phyloP scores from a whole-genome alignment of 176 grass and related monocot genomes.

The Avena sativa region DNA sequence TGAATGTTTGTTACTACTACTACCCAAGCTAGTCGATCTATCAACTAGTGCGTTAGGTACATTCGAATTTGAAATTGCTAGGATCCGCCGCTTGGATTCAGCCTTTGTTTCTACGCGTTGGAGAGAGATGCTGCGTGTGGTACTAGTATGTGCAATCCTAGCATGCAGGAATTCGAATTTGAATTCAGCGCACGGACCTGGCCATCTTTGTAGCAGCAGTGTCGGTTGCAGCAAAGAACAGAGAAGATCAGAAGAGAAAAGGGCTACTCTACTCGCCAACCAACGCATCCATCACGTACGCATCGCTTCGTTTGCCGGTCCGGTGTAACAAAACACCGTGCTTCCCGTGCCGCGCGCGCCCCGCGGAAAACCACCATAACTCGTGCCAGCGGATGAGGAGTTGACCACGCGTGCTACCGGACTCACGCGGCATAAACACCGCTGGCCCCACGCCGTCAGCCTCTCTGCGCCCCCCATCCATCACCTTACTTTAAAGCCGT shows the following conservation, averaged over 20 bases:
- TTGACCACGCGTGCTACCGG: slow-evolving; percentile 36
- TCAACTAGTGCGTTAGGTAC: too few relatives aligned
- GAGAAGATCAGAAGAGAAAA: neutral
- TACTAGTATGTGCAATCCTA: neutral
- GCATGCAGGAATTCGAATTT: neutral
- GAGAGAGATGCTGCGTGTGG: neutral
- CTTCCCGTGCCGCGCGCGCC: too few relatives aligned
- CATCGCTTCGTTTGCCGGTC: too few relatives aligned
- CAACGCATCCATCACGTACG: too few relatives aligned
- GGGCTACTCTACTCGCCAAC: too few relatives aligned
- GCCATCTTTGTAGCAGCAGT: neutral
- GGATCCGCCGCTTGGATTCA: neutral
- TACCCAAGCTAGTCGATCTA: neutral
- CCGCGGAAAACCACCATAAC: neutral
- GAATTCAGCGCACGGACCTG: neutral
- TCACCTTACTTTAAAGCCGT: slow-evolving; percentile 22
- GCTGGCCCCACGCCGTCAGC: slow-evolving; percentile 26
- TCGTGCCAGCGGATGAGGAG: neutral
- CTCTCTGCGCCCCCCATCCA: slow-evolving; percentile 13
- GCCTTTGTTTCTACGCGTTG: neutral
- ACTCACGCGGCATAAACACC: slow-evolving; percentile 11
- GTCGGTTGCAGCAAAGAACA: neutral
- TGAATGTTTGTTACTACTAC: neutral
- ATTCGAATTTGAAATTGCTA: too few relatives aligned
- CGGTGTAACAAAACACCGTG: neutral